phyloP scores from a whole-genome alignment of 192 early-diverging fungal genomes.

The Umbelopsis vinacea region DNA sequence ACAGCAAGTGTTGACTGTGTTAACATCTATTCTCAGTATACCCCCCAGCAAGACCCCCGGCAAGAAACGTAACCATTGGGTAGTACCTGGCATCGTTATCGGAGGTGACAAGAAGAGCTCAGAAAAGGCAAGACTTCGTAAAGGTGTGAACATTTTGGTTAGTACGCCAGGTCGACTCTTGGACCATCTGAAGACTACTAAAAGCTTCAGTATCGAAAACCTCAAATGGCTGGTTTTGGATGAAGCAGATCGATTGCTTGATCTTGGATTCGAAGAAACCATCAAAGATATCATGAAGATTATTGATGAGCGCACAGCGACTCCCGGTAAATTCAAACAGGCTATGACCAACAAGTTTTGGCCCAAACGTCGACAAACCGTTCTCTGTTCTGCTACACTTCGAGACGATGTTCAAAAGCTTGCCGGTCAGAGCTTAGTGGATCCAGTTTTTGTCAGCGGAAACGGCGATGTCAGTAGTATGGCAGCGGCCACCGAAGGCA shows the following conservation, averaged over 20 bases:
- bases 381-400: slow-evolving; percentile 93
- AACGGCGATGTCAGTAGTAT: slow-evolving; percentile 38
- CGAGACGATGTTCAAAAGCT: slow-evolving; percentile 82
- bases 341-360: slow-evolving; percentile 44
- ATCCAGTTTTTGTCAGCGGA: slow-evolving; percentile 83
- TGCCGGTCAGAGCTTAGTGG: slow-evolving; percentile 74
- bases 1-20: slow-evolving; percentile 85
- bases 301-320: slow-evolving; percentile 56
- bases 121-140: slow-evolving; percentile 80
- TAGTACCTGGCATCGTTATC: slow-evolving; percentile 81
- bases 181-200: slow-evolving; percentile 84
- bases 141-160: slow-evolving; percentile 89
- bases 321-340: slow-evolving; percentile 39
- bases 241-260: slow-evolving; percentile 96
- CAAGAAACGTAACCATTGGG: slow-evolving; percentile 67
- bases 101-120: slow-evolving; percentile 84
- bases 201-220: slow-evolving; percentile 82
- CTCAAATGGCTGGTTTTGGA: slow-evolving; percentile 96
- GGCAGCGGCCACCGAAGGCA: slow-evolving; percentile 22
- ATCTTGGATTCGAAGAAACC: slow-evolving; percentile 90
- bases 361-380: slow-evolving; percentile 71
- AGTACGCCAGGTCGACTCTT: slow-evolving; percentile 95
- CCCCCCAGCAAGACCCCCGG: slow-evolving; percentile 47
- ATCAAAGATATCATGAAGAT: slow-evolving; percentile 70
- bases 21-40: slow-evolving; percentile 72